phyloP scores from a whole-genome alignment of 169 alveolate species.

The Babesia caballi region DNA sequence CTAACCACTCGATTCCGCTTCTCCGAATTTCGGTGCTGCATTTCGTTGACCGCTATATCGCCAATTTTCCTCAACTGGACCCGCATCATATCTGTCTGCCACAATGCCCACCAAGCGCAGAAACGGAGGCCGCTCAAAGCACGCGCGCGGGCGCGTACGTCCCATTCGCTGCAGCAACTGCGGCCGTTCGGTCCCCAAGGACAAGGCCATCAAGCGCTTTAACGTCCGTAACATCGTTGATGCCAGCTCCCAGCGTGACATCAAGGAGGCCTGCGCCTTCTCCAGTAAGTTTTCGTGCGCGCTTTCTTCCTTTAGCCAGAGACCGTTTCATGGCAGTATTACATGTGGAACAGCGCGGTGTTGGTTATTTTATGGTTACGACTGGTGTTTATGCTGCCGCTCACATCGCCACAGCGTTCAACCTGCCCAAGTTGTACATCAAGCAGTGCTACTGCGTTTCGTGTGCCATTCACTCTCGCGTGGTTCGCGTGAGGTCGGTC shows the following conservation, averaged over 20 bases:
- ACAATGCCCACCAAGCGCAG: slow-evolving; percentile 98
- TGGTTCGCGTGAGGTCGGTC: slow-evolving; percentile 92
- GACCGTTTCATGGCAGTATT: not conserved
- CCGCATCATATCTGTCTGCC: not conserved
- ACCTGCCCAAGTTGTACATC: slow-evolving; percentile 96
- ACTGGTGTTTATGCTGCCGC: not conserved
- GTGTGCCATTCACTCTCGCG: slow-evolving; percentile 99
- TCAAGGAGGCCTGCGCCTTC: slow-evolving; percentile 94
- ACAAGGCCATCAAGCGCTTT: slow-evolving; percentile 98
- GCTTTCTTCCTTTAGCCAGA: not conserved
- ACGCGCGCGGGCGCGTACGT: slow-evolving; percentile 97
- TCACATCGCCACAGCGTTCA: slow-evolving; percentile 67
- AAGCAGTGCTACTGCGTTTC: slow-evolving; percentile 99
- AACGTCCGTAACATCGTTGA: slow-evolving; percentile 98
- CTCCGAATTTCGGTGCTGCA: not conserved
- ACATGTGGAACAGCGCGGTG: not conserved
- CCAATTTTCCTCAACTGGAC: not conserved
- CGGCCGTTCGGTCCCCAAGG: slow-evolving; percentile 97
- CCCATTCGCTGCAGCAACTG: slow-evolving; percentile 98
- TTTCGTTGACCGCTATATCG: not conserved
- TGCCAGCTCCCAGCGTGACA: slow-evolving; percentile 97
- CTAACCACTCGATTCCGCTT: not conserved
- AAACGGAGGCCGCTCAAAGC: slow-evolving; percentile 98
- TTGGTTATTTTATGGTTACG: not conserved
- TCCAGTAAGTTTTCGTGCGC: slow-evolving; percentile 48